Base-by-base conservation (phyloP, 2,329 filamentous ascomycete genomes). In the Aspergillus flavus region DNA sequence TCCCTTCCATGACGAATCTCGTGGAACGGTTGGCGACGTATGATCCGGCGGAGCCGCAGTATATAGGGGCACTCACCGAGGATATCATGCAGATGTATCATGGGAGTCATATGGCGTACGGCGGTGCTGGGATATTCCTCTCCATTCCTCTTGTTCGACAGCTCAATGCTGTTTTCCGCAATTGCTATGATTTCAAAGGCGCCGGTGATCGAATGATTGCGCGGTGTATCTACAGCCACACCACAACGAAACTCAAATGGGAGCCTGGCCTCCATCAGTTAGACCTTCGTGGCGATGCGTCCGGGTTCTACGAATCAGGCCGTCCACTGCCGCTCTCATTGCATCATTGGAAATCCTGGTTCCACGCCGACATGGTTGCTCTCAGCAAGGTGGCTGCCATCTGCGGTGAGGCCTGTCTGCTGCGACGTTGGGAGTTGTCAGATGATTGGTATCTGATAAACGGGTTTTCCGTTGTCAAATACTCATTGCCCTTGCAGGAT, bases 241-340 rank as follows among this genome's bases (percentile, higher is more conserved):
- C 83, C 4, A 76, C 76, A 39, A 81, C 83, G 0, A 82, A 82
- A 64, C 78, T 87, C 16, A 84, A 82, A 4, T 73, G 82, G 50
- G 74, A 87, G 14, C 78, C 77, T 0, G 82, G 80, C 2, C 78
- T 88, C 14, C 81, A 85, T 69, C 85, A 87, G 73, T 77, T 86
- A 61, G 85, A 87, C 68, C 74, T 86, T 58, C 74, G 71, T 6
- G 80, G 79, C 30, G 85, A 87, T 64, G 69, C 81, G 26, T 81
- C 82, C 10, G 86, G 86, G 0, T 85, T 87, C 68, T 88, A 85
- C 73, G 86, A 88, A 72, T 81, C 82, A 7, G 84, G 85, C 0
- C 72, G 79, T 23, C 60, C 61, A 14, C 73, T 78, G 26, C 81
- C 84, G 0, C 71, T 86, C 69, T 55, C 52, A 9, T n/a, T 55